Conservation (phyloP, 179 eudicot species). For the Amaranthus tricolor region DNA sequence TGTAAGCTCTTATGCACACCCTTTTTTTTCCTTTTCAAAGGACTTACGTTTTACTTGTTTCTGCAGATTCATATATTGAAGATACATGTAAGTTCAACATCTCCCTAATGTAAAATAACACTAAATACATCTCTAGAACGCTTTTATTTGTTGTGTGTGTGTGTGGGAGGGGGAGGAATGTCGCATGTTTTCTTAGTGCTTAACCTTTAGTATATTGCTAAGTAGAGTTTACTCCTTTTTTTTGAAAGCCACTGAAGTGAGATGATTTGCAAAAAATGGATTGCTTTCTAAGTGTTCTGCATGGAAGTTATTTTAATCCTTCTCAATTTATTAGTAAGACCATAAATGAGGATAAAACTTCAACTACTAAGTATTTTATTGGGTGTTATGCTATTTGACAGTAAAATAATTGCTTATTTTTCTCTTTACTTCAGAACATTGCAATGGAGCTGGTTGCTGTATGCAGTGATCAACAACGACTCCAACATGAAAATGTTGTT, state of each 20-base stretch:
- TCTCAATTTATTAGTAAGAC: neutral
- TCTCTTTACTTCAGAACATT: conserved; percentile 45
- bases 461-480: conserved; percentile 31
- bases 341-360: too few relatives aligned
- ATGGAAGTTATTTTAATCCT: neutral
- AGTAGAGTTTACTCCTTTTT: neutral
- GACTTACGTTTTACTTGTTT: conserved; percentile 18
- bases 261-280: too few relatives aligned
- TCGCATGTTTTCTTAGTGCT: neutral
- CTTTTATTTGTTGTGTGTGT: neutral
- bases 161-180: too few relatives aligned
- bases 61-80: conserved; percentile 69
- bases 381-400: neutral
- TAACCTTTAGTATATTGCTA: neutral
- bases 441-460: conserved; percentile 67
- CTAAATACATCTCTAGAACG: neutral
- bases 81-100: conserved; percentile 57
- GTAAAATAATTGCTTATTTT: neutral
- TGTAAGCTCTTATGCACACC: conserved; percentile 2
- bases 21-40: neutral
- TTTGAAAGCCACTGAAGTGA: too few relatives aligned
- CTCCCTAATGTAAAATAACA: neutral
- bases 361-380: neutral
- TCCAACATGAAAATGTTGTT: conserved; percentile 39
- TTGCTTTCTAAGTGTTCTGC: neutral